These are phyloP conservation scores for Trichosporon sp. DNA, from an alignment of 1,284 basidiomycete genomes.

Conservation along the genomic window DNA sequence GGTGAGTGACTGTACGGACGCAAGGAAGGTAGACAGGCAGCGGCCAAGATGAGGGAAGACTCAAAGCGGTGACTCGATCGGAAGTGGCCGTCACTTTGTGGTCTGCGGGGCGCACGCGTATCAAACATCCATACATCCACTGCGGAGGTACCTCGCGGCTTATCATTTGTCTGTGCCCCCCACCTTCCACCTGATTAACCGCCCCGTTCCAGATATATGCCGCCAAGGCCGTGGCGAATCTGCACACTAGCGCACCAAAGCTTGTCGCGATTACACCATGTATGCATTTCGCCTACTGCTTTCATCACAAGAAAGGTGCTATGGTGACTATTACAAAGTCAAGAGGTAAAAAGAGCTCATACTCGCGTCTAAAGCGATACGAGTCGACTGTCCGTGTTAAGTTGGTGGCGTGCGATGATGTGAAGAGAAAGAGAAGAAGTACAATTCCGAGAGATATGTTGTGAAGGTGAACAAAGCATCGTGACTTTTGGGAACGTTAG, in stretches of 20 bases:
- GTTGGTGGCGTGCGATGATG: background rate
- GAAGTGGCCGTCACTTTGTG: too few relatives aligned
- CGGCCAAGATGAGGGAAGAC: background rate
- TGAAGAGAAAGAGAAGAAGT: background rate
- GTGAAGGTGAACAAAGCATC: background rate
- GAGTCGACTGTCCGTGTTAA: background rate
- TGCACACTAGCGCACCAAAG: background rate
- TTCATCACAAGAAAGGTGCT: background rate
- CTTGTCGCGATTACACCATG: background rate
- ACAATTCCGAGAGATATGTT: background rate
- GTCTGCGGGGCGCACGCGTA: background rate
- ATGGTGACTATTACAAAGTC: background rate
- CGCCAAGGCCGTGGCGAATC: background rate
- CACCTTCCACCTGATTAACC: background rate
- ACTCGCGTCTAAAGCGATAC: background rate
- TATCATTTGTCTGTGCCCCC: background rate
- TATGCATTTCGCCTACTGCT: background rate
- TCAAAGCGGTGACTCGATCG: background rate
- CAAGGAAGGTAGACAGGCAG: background rate
- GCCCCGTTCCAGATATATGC: background rate
- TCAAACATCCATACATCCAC: background rate
- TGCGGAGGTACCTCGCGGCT: constrained; percentile 1
- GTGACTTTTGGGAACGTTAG: background rate
- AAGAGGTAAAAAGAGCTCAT: background rate
- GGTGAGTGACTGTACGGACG: background rate